Conservation (phyloP, 306 rosid species). For the Bauhinia variegata region DNA sequence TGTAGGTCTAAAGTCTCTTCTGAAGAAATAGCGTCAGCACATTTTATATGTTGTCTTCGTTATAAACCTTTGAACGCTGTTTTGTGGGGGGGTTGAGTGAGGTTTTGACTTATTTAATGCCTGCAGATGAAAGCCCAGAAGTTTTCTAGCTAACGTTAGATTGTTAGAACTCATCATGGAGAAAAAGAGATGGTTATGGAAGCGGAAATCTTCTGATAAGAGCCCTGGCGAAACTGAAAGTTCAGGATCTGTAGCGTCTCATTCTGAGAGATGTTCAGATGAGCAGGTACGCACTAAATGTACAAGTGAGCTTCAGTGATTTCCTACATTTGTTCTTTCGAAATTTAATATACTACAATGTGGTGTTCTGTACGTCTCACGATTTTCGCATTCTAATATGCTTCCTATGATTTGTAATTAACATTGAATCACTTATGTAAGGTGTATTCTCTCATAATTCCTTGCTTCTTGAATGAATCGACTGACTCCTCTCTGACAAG, state of each 20-base stretch:
- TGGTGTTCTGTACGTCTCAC: neutral
- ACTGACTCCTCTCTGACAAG: neutral
- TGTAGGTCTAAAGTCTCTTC: conserved; percentile 25
- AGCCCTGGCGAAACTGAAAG: conserved; percentile 80
- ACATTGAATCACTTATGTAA: neutral
- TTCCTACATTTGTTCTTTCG: neutral
- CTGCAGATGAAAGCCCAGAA: conserved; percentile 41
- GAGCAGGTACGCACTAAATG: conserved; percentile 61
- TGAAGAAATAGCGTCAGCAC: conserved; percentile 3
- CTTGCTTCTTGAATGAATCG: conserved; percentile 14
- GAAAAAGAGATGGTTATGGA: conserved; percentile 84
- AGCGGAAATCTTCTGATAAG: conserved; percentile 75
- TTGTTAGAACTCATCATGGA: conserved; percentile 56
- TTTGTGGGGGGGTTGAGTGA: neutral
- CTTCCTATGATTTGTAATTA: conserved; percentile 8
- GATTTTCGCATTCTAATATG: conserved; percentile 15
- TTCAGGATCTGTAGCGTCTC: conserved; percentile 80
- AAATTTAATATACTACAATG: neutral
- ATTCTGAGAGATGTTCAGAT: conserved; percentile 76
- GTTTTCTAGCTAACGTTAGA: conserved; percentile 46
- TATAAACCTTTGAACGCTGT: conserved; percentile 5
- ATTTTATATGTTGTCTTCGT: conserved; percentile 24
- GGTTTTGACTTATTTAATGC: neutral
- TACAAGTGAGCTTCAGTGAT: conserved; percentile 7
- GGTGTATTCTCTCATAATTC: too few species aligned